Evolutionary conservation across 2,329 filamentous ascomycete genomes (phyloP).

Genomic region (Phaeomoniella chlamydospora): DNA sequence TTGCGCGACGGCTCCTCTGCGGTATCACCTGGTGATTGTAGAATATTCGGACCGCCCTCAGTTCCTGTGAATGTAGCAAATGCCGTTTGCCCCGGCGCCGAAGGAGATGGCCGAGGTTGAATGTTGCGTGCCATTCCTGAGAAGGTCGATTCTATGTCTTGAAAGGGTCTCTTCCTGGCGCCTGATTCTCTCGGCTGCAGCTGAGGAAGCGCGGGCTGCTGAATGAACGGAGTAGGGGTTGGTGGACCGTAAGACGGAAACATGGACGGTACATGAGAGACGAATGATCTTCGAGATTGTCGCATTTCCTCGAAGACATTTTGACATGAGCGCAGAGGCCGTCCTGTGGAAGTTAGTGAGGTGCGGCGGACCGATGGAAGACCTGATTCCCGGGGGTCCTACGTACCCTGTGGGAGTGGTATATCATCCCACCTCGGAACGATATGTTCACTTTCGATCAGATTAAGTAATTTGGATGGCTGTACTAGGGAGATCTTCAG

Average conservation of each 20-base stretch:
- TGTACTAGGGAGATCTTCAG: not conserved
- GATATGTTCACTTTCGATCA: conserved; percentile 3
- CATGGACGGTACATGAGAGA: not conserved
- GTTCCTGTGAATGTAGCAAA: not conserved
- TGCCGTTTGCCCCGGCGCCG: not conserved
- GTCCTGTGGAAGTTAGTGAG: conserved; percentile 5
- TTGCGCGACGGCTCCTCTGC: conserved; percentile 6
- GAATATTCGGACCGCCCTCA: not conserved
- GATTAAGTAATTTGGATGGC: not conserved
- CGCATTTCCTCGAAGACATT: conserved; percentile 7
- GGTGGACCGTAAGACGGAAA: not conserved
- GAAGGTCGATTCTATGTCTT: not conserved
- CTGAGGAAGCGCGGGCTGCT: not conserved
- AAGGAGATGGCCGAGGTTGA: not conserved
- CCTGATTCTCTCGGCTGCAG: not conserved
- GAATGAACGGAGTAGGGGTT: not conserved
- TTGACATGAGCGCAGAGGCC: conserved; percentile 9
- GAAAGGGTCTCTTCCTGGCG: not conserved
- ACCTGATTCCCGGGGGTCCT: not conserved
- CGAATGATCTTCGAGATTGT: not conserved
- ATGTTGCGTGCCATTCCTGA: not conserved
- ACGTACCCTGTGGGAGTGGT: conserved; percentile 11
- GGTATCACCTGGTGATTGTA: conserved; percentile 1
- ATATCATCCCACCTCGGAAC: conserved; percentile 11
- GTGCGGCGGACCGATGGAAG: no score